These are phyloP conservation scores for Yarrowia sp. DNA, from an alignment of 805 yeast genomes.

Conservation along the genomic window DNA sequence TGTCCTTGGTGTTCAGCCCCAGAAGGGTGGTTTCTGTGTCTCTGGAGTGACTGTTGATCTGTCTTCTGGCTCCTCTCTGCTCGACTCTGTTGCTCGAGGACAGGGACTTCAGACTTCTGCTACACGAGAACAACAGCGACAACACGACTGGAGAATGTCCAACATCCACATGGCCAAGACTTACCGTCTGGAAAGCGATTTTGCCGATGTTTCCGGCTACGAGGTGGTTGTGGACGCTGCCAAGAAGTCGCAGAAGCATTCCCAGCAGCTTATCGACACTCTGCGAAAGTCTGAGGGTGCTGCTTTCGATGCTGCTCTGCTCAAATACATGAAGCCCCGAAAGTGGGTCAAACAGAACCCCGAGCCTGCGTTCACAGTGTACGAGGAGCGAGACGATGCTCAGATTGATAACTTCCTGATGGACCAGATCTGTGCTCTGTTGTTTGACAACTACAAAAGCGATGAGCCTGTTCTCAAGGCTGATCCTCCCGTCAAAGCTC, in stretches of 20 bases:
- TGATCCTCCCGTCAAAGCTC: conserved; percentile 51
- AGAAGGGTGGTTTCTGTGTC: conserved; percentile 13
- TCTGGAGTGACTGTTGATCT: conserved; percentile 19
- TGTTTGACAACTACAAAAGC: conserved; percentile 6
- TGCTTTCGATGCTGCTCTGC: conserved; percentile 16
- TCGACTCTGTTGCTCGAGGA: conserved; percentile 20
- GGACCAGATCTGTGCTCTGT: conserved; percentile 17
- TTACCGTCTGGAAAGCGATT: background rate
- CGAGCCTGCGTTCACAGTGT: conserved; percentile 13
- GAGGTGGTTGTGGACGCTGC: conserved; percentile 13
- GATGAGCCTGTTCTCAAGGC: conserved; percentile 11
- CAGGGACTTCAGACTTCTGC: conserved; percentile 18
- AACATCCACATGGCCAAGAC: conserved; percentile 14
- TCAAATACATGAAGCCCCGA: conserved; percentile 10
- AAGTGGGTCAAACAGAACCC: conserved; percentile 12
- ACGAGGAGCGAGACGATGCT: conserved; percentile 25
- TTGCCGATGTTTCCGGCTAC: conserved; percentile 1
- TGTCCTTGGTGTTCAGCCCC: conserved; percentile 21
- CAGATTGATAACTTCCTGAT: conserved; percentile 19
- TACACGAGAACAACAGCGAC: conserved; percentile 13
- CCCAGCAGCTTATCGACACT: background rate
- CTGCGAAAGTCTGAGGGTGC: background rate
- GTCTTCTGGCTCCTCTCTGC: conserved; percentile 15
- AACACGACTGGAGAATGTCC: conserved; percentile 26
- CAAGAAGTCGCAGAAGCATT: background rate